A percentile compares a stretch with the other conserved stretches of the same genome.
Evolutionary conservation across 2,329 filamentous ascomycete genomes (phyloP).

Genomic region (Hysterium pulicare): DNA sequence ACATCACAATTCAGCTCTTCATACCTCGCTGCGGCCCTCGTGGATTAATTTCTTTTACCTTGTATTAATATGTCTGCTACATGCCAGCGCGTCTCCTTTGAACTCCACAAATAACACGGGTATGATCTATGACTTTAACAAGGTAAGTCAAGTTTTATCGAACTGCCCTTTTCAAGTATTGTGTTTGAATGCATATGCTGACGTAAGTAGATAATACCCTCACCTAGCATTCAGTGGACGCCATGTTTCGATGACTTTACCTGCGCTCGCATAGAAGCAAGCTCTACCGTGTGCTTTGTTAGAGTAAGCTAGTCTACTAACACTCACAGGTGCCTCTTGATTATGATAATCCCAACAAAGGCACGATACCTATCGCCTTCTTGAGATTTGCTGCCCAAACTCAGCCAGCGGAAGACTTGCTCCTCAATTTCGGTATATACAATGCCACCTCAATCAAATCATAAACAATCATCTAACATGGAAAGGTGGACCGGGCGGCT

Average conservation of each 20-base stretch:
- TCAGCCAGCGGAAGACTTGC: not conserved
- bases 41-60: too few relatives aligned
- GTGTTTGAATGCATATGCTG: too few relatives aligned
- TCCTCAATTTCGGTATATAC: not conserved
- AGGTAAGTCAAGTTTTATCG: too few relatives aligned
- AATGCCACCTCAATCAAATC: not conserved
- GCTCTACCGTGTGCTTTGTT: not conserved
- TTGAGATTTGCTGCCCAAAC: not conserved
- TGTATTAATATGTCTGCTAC: too few relatives aligned
- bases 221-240: not conserved
- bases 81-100: too few relatives aligned
- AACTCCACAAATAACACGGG: too few relatives aligned
- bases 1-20: too few relatives aligned
- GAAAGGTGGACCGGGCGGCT: conserved; percentile 44
- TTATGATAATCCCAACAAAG: not conserved
- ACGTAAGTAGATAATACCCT: not conserved
- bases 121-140: too few relatives aligned
- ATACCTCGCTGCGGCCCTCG: too few relatives aligned
- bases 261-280: not conserved
- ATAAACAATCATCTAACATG: not conserved
- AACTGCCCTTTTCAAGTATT: too few relatives aligned
- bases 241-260: not conserved
- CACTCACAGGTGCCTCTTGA: not conserved
- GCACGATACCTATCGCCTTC: not conserved
- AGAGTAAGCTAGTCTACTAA: not conserved